Conservation (phyloP, 2,329 filamentous ascomycete genomes). For the Xylariales sp. region DNA sequence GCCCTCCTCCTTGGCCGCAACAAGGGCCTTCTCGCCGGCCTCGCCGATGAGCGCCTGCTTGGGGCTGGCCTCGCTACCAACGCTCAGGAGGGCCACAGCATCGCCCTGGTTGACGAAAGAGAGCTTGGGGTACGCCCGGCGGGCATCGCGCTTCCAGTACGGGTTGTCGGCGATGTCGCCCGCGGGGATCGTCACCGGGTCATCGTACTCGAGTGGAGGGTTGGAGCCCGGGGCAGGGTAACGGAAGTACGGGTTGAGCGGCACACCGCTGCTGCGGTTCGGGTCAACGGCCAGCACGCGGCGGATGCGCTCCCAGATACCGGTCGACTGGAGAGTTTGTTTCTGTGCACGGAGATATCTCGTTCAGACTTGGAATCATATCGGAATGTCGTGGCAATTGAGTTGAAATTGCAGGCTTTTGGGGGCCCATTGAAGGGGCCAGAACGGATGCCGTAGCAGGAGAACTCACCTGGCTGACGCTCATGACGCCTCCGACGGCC, state of each 20-base stretch:
- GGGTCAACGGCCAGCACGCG: constrained; percentile 76
- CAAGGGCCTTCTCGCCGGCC: constrained; percentile 63
- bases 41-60: constrained; percentile 81
- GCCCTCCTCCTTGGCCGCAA: constrained; percentile 71
- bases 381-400: too few species aligned
- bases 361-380: background rate
- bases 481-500: constrained; percentile 48
- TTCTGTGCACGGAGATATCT: constrained; percentile 62
- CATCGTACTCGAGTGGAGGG: constrained; percentile 69
- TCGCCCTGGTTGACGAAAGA: constrained; percentile 81
- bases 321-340: constrained; percentile 88
- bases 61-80: constrained; percentile 77
- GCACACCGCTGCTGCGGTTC: constrained; percentile 84
- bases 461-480: constrained; percentile 51
- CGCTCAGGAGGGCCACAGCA: constrained; percentile 75
- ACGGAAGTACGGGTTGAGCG: constrained; percentile 89
- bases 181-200: constrained; percentile 79
- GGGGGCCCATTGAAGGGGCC: background rate
- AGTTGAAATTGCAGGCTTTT: too few species aligned
- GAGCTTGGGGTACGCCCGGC: constrained; percentile 75
- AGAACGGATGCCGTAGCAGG: background rate
- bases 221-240: constrained; percentile 74
- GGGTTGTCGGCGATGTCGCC: constrained; percentile 87
- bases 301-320: constrained; percentile 83
- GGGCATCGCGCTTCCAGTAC: constrained; percentile 92